These are phyloP conservation scores for Podospora pseudocomata DNA, from an alignment of 495 filamentous ascomycete species.

Conservation along the genomic window DNA sequence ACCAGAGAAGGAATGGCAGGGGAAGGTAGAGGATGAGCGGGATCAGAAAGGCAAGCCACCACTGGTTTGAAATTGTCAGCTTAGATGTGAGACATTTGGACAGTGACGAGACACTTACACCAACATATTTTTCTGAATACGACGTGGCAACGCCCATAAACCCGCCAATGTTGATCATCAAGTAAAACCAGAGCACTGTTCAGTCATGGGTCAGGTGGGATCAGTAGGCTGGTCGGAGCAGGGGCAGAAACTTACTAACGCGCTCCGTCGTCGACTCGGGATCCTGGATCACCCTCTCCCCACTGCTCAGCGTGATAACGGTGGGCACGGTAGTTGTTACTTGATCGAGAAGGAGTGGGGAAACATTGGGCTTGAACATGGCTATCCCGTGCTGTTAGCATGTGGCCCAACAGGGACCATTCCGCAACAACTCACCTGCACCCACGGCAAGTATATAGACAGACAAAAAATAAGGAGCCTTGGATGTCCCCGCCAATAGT, in stretches of 20 bases:
- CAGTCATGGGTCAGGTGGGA: conserved; percentile 56
- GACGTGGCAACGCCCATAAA: conserved; percentile 53
- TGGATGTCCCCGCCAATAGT: conserved; percentile 53
- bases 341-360: conserved; percentile 59
- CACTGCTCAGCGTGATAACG: conserved; percentile 42
- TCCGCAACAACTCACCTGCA: conserved; percentile 54
- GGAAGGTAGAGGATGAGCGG: conserved; percentile 59
- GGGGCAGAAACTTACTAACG: not conserved
- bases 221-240: conserved; percentile 24
- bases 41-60: conserved; percentile 71
- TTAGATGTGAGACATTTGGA: no score
- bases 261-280: conserved; percentile 58
- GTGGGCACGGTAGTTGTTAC: conserved; percentile 47
- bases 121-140: conserved; percentile 52
- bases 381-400: conserved; percentile 23
- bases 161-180: conserved; percentile 63
- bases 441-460: conserved; percentile 59
- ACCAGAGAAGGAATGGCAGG: conserved; percentile 51
- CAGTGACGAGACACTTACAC: conserved; percentile 26
- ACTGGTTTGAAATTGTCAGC: conserved; percentile 28
- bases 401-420: not conserved
- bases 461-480: conserved; percentile 56
- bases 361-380: conserved; percentile 65
- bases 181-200: conserved; percentile 64
- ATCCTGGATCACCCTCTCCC: conserved; percentile 57